phyloP scores from a whole-genome alignment of 2,329 filamentous ascomycete genomes.

The Sarocladium brachiariae region DNA sequence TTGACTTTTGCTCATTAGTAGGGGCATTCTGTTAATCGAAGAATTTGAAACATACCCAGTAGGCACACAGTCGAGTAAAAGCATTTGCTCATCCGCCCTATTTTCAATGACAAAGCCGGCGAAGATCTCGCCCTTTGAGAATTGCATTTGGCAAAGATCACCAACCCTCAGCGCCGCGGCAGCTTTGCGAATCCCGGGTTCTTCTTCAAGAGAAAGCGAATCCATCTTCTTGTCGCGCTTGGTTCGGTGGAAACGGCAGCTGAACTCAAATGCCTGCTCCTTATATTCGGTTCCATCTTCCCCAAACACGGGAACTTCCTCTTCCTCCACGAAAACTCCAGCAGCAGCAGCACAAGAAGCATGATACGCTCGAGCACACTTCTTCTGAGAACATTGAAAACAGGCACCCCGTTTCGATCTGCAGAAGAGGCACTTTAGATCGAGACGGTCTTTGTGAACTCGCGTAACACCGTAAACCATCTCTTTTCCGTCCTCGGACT shows the following conservation, averaged over 20 bases:
- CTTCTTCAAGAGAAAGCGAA: constrained; percentile 61
- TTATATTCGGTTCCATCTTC: constrained; percentile 91
- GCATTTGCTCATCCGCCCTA: constrained; percentile 62
- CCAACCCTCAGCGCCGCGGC: constrained; percentile 63
- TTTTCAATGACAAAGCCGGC: constrained; percentile 86
- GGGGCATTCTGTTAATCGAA: no score
- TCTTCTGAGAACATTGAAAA: constrained; percentile 93
- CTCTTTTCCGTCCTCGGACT: constrained; percentile 62
- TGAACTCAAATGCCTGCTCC: constrained; percentile 85
- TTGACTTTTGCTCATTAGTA: constrained; percentile 50
- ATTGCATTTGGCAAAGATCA: constrained; percentile 82
- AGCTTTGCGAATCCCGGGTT: constrained; percentile 59
- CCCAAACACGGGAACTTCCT: constrained; percentile 76
- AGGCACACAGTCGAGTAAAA: constrained; percentile 78
- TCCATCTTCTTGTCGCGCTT: constrained; percentile 76
- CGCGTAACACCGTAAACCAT: constrained; percentile 70
- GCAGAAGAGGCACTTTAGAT: constrained; percentile 92
- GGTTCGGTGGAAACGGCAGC: constrained; percentile 86
- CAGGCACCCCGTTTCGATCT: constrained; percentile 92
- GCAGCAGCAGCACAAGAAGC: constrained; percentile 89
- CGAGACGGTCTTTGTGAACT: constrained; percentile 79
- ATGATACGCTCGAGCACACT: constrained; percentile 89
- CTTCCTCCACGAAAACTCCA: constrained; percentile 85
- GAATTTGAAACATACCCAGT: constrained; percentile 56
- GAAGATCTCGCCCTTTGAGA: constrained; percentile 78